Percentiles rank a stretch among this genome's conserved stretches.
These are phyloP conservation scores for Colletotrichum eleusines DNA, from an alignment of 2,329 filamentous ascomycete genomes.

Conservation along the genomic window DNA sequence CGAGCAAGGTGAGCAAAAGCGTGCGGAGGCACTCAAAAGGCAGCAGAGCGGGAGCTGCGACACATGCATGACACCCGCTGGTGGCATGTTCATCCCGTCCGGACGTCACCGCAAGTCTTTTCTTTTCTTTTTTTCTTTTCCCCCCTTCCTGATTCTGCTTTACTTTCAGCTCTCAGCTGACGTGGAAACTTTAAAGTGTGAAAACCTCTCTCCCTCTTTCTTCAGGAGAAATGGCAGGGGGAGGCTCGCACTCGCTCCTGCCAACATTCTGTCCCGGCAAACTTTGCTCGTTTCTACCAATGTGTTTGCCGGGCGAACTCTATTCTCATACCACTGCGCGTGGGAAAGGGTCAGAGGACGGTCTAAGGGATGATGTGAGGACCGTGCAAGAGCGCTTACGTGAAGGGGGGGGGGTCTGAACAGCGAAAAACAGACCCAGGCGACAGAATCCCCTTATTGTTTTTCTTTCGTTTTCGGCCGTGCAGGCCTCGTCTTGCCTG, in stretches of 20 bases:
- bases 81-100: slow-evolving; percentile 38
- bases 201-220: background rate
- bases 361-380: background rate
- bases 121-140: background rate
- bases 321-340: background rate
- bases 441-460: background rate
- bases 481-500: background rate
- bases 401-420: background rate
- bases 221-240: background rate
- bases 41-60: slow-evolving; percentile 38
- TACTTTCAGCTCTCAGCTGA: background rate
- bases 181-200: background rate
- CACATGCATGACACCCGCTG: slow-evolving; percentile 37
- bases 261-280: background rate
- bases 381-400: background rate
- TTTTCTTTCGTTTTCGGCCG: background rate
- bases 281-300: background rate
- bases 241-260: background rate
- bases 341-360: background rate
- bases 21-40: slow-evolving; percentile 9
- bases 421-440: background rate
- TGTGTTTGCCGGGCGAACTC: slow-evolving; percentile 1
- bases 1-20: background rate
- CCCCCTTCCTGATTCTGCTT: background rate
- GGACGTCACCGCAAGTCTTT: background rate